These are phyloP conservation scores for Termitomyces sp. DNA, from an alignment of 768 basidiomycete genomes.

Conservation along the genomic window DNA sequence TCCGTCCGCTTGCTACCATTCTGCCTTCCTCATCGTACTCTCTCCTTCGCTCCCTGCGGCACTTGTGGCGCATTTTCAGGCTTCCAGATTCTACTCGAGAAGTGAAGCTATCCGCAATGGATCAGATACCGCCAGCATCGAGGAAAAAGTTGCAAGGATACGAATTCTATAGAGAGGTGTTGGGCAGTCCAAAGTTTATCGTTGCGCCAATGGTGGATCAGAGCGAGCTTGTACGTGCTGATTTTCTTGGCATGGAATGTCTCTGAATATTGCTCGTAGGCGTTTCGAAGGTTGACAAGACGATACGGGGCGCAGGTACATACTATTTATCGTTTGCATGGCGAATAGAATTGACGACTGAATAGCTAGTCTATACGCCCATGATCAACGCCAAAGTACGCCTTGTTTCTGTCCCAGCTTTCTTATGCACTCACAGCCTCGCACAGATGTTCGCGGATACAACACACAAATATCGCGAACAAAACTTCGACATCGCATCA, in stretches of 20 bases:
- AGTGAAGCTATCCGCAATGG: background rate
- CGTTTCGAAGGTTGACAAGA: constrained; percentile 83
- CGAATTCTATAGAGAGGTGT: constrained; percentile 72
- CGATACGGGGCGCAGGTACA: constrained; percentile 76
- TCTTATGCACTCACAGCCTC: background rate
- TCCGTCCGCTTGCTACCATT: background rate
- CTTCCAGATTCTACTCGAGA: background rate
- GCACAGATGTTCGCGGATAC: constrained; percentile 57
- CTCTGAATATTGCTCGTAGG: constrained; percentile 37
- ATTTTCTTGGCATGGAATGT: background rate
- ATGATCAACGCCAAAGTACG: constrained; percentile 94
- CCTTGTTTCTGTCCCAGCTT: background rate
- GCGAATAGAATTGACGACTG: background rate
- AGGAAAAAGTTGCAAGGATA: constrained; percentile 60
- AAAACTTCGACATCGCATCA: constrained; percentile 59
- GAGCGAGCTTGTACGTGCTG: constrained; percentile 76
- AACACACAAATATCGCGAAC: constrained; percentile 48
- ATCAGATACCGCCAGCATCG: background rate
- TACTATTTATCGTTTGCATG: background rate
- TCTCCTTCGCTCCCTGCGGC: background rate
- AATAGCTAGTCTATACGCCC: constrained; percentile 85
- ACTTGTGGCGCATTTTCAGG: background rate
- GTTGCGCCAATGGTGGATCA: constrained; percentile 99
- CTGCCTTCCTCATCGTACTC: background rate
- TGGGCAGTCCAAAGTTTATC: constrained; percentile 83